Base-by-base conservation (phyloP, 2,329 filamentous ascomycete genomes). In the Monosporascus sp. region DNA sequence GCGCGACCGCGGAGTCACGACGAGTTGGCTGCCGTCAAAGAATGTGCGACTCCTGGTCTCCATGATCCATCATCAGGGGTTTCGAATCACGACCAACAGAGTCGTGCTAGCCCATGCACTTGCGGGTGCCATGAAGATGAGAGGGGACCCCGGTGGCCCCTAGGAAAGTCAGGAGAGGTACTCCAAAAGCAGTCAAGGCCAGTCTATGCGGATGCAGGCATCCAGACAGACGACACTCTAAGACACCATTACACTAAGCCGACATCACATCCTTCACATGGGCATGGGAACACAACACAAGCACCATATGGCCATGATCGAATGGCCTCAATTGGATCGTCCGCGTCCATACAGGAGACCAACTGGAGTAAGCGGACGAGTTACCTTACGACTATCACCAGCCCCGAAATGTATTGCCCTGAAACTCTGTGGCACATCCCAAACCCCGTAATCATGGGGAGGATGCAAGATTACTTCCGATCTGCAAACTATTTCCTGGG, bases 381-480 rank as follows among this genome's bases (percentile, higher is more conserved):
- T 48, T 44, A 65, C 45, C 57, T 60, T 8, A 64, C 58, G 2
- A 51, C 54, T 2, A 56, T 60, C 18, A 64, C 62, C 31, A 55
- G 60, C 47, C 61, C 62, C 4, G 60, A 62, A 25, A 51, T 53
- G 5, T 53, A 22, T 11, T 51, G 49, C 37, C 39, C 51, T 5
- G 34, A 55, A 9, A 36, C 27, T 17, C 47, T 46, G 15, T 49
- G 49, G 44, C 46, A 36, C 48, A 44, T n/a, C 6, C 22, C 44
- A 9, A 68, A 68, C 49, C 64, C 64, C 6, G 50, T 68, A 27
- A 52, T 57, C 9, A 68, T 68, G 65, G 65, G 65, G 18, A 57
- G 64, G 48, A 68, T 68, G 65, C 62, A 65, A 54, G 65, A 65
- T 14, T 68, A 68, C 41, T 68, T 68, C 47, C 58, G 64, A 20